Base-by-base conservation (phyloP, 345 rosid species). In the Aquilaria malaccensis region DNA sequence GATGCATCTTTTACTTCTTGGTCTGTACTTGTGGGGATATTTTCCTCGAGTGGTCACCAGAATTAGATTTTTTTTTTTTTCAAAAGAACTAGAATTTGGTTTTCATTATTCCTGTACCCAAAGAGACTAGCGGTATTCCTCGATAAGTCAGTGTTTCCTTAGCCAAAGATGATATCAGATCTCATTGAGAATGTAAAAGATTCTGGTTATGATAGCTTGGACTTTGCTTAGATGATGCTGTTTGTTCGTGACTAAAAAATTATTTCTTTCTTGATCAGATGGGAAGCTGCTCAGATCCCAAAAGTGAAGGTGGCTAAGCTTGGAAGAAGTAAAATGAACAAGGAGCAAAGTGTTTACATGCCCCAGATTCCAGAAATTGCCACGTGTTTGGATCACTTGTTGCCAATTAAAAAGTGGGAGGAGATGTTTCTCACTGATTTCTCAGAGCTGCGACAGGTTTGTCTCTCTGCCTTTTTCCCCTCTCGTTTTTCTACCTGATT, bases 251-350 rank as follows among this genome's bases (percentile, higher is more conserved):
- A 64, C 56, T 68, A 33, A 68, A 9, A 32, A 43, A 10, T 64
- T 65, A 48, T 71, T 69, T 65, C 13, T 29, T 22, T 57, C 22
- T 51, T 60, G 30, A 60, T 64, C 56, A 94, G 99, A 81, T 94
- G 99, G 99, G 99, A 94, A 80, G 96, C 99, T 62, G 78, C 85
- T 65, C 84, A 55, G 52, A 70, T 87, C 73, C 95, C 96, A 2
- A 87, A 84, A 58, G 89, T 93, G 47, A 80, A 66, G 68, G 85
- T 87, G 56, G 95, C 86, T 56, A 83, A 85, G 75, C 70, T 74
- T 69, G 86, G 79, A 53, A 64, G 30, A 64, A 72, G 60, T 62
- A 79, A 77, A 65, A 45, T 67, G 54, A 61, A 45, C 37, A 75
- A 74, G 70, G 95, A 83, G 65, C 99, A 90, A 69, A 86, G 87